A percentile compares a stretch with the other conserved stretches of the same genome.
These are phyloP conservation scores for Digitaria exilis DNA, from an alignment of 202 grass and related monocot species.

Conservation along the genomic window DNA sequence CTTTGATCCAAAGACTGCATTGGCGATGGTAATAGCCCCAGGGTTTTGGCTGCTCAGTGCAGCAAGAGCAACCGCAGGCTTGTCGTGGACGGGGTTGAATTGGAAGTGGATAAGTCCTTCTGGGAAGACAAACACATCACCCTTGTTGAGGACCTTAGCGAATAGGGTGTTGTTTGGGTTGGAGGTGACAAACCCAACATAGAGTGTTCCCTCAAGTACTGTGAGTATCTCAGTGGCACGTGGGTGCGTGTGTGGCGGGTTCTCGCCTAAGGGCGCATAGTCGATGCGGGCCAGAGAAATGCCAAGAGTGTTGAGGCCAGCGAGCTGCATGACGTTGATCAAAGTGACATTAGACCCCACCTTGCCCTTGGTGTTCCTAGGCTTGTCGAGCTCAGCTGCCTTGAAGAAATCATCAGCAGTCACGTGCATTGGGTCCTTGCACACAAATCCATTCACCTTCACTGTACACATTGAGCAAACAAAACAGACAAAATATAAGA, in stretches of 20 bases:
- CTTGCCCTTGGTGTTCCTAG: constrained; percentile 31
- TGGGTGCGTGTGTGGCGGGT: constrained; percentile 53
- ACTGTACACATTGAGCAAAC: background rate
- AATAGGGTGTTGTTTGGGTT: constrained; percentile 51
- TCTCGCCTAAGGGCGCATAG: constrained; percentile 39
- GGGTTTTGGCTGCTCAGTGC: constrained; percentile 52
- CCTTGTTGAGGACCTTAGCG: constrained; percentile 47
- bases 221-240: constrained; percentile 53
- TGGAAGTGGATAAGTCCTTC: constrained; percentile 54
- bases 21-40: constrained; percentile 49
- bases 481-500: background rate
- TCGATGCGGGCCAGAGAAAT: constrained; percentile 41
- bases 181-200: constrained; percentile 51
- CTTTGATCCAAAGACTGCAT: constrained; percentile 46
- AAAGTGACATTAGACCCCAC: constrained; percentile 43
- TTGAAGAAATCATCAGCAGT: constrained; percentile 37
- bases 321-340: constrained; percentile 43
- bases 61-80: constrained; percentile 21
- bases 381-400: constrained; percentile 29
- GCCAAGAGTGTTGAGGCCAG: constrained; percentile 56
- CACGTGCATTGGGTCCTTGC: constrained; percentile 26
- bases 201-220: constrained; percentile 38
- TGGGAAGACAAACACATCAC: constrained; percentile 55
- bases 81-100: constrained; percentile 28
- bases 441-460: constrained; percentile 42